Evolutionary conservation across 768 basidiomycete genomes (phyloP).

Genomic region (Lactifluus volemus): DNA sequence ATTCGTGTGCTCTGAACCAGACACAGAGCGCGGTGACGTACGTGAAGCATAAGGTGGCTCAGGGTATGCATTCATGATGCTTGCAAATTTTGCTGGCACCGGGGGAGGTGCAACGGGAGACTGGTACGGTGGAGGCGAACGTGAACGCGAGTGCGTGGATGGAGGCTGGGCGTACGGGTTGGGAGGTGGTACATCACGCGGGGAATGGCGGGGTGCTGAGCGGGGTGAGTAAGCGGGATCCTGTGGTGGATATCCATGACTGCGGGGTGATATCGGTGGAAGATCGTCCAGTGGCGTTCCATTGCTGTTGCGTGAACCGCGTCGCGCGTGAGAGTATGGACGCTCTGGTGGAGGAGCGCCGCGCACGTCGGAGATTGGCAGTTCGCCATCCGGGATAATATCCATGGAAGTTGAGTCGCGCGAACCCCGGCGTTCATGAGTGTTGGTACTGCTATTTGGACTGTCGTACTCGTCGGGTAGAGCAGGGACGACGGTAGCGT

Average conservation of each 20-base stretch:
- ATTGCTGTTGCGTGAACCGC: constrained; percentile 15
- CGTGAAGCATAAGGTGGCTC: constrained; percentile 23
- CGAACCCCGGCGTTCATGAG: constrained; percentile 13
- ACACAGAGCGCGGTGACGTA: constrained; percentile 24
- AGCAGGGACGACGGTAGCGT: constrained; percentile 75
- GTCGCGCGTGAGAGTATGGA: constrained; percentile 10
- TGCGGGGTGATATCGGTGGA: constrained; percentile 13
- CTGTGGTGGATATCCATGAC: constrained; percentile 10
- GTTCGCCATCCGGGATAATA: constrained; percentile 8
- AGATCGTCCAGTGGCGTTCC: constrained; percentile 13
- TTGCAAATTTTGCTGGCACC: constrained; percentile 51
- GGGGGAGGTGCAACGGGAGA: constrained; percentile 25
- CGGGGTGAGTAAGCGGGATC: constrained; percentile 12
- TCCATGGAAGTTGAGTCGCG: constrained; percentile 15
- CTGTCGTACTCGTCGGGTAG: constrained; percentile 65
- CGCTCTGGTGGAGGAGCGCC: constrained; percentile 6
- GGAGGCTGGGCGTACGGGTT: constrained; percentile 1
- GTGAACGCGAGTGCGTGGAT: constrained; percentile 11
- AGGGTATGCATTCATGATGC: constrained; percentile 66
- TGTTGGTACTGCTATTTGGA: constrained; percentile 24
- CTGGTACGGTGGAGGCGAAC: constrained; percentile 25
- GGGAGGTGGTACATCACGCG: constrained; percentile 11
- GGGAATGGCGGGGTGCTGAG: constrained; percentile 4
- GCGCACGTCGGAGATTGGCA: constrained; percentile 11
- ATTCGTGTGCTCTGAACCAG: constrained; percentile 25